Percentiles rank a stretch among this genome's conserved stretches.
Conservation (phyloP, 2,329 filamentous ascomycete genomes). For the Chalaropsis ovoidea region DNA sequence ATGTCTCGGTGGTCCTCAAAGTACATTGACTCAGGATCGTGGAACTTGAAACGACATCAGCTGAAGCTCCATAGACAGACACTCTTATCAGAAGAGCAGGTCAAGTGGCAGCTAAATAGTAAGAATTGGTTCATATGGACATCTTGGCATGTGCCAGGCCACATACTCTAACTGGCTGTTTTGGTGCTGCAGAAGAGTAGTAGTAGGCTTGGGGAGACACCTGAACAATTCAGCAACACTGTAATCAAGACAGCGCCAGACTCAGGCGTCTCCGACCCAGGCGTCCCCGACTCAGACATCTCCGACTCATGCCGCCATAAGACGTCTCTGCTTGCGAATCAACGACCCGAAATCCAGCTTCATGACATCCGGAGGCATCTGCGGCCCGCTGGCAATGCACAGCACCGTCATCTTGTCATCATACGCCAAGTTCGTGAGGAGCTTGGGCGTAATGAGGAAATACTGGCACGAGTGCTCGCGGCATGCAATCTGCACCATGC, state of each 20-base stretch:
- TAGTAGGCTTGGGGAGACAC: background rate
- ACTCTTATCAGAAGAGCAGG: background rate
- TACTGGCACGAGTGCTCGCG: slow-evolving; percentile 71
- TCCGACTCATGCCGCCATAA: slow-evolving; percentile 32
- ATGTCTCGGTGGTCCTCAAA: slow-evolving; percentile 9
- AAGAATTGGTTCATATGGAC: background rate
- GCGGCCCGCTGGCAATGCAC: slow-evolving; percentile 83
- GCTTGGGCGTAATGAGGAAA: slow-evolving; percentile 95
- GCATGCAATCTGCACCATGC: slow-evolving; percentile 97
- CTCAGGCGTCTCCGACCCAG: background rate
- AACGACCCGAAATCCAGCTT: slow-evolving; percentile 43
- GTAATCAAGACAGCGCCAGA: background rate
- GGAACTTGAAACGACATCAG: background rate
- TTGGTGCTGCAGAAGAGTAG: background rate
- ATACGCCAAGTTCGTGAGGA: slow-evolving; percentile 76
- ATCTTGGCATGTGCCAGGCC: background rate
- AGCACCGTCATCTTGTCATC: slow-evolving; percentile 85
- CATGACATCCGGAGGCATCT: slow-evolving; percentile 47
- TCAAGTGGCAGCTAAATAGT: background rate
- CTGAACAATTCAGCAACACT: background rate
- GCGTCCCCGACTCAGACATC: no score
- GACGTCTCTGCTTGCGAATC: slow-evolving; percentile 36
- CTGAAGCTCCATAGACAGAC: background rate
- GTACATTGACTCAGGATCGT: background rate
- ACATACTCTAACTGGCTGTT: background rate